Evolutionary conservation across 352 stramenopile species (phyloP).

Genomic region (Phytophthora ohioensis): DNA sequence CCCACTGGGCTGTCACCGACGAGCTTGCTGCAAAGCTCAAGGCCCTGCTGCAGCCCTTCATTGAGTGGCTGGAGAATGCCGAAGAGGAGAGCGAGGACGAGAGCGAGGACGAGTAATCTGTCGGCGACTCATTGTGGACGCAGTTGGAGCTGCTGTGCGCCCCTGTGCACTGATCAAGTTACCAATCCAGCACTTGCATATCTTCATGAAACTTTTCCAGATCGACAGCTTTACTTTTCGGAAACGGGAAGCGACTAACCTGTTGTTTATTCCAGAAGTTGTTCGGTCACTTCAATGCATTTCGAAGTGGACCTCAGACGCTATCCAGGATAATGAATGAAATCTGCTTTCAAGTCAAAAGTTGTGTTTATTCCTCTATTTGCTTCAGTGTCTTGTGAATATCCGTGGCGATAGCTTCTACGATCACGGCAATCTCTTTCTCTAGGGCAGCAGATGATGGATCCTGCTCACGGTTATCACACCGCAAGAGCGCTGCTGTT

Average conservation of each 20-base stretch:
- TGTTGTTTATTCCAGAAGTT: neutral
- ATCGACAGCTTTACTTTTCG: neutral
- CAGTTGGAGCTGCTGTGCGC: slow-evolving; percentile 5
- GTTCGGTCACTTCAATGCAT: slow-evolving; percentile 8
- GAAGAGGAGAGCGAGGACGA: slow-evolving; percentile 92
- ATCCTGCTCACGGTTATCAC: neutral
- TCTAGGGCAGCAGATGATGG: slow-evolving; percentile 40
- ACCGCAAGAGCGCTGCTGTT: neutral
- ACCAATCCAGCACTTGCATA: slow-evolving; percentile 29
- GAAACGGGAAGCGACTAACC: neutral
- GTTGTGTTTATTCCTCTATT: slow-evolving; percentile 11
- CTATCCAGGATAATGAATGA: slow-evolving; percentile 23
- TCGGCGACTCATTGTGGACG: slow-evolving; percentile 14
- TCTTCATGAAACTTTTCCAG: slow-evolving; percentile 8
- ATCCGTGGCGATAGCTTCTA: slow-evolving; percentile 21
- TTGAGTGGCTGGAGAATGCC: slow-evolving; percentile 98
- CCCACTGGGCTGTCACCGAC: slow-evolving; percentile 90
- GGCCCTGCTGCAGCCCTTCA: slow-evolving; percentile 92
- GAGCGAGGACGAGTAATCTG: slow-evolving; percentile 60
- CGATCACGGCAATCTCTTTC: slow-evolving; percentile 47
- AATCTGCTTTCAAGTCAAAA: slow-evolving; percentile 18
- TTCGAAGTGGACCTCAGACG: slow-evolving; percentile 1
- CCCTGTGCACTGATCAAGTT: slow-evolving; percentile 1
- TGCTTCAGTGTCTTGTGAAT: slow-evolving; percentile 10
- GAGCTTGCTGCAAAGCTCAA: slow-evolving; percentile 90